phyloP scores from a whole-genome alignment of 2,329 filamentous ascomycete genomes.

The Fusarium goolgardi region DNA sequence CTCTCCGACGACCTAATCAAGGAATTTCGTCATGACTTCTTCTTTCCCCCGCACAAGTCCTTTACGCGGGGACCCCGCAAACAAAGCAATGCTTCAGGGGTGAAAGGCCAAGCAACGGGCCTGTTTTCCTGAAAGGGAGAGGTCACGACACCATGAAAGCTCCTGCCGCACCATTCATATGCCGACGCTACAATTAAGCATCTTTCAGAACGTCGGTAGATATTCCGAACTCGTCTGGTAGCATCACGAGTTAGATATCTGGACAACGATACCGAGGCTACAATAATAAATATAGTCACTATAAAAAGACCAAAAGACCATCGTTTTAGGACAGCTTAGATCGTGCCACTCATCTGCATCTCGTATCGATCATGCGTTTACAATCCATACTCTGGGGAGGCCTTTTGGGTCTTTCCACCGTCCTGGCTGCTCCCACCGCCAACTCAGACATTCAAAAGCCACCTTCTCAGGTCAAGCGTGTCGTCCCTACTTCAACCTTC shows the following conservation, averaged over 20 bases:
- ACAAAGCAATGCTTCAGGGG: not conserved
- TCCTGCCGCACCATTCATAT: conserved; percentile 27
- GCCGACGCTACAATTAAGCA: not conserved
- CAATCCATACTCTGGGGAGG: conserved; percentile 33
- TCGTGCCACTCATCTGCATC: not conserved
- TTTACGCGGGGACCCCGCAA: conserved; percentile 32
- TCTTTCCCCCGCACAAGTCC: conserved; percentile 18
- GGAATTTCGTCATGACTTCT: not conserved
- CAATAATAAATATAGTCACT: not conserved
- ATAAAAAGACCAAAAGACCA: not conserved
- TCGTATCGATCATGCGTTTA: conserved; percentile 17
- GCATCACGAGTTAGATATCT: not conserved
- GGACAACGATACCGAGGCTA: conserved; percentile 7
- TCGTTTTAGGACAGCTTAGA: too few species aligned
- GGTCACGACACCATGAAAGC: conserved; percentile 10
- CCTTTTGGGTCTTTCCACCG: conserved; percentile 32
- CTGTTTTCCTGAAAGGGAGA: conserved; percentile 10
- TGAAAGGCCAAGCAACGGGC: conserved; percentile 1
- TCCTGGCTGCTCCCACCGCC: conserved; percentile 31
- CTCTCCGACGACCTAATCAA: conserved; percentile 27
- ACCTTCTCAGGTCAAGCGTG: conserved; percentile 21
- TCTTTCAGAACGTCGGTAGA: conserved; percentile 11
- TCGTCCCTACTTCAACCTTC: conserved; percentile 37
- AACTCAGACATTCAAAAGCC: conserved; percentile 13
- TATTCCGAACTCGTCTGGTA: conserved; percentile 11